These are phyloP conservation scores for Gossypium herbaceum DNA, from an alignment of 345 rosid genomes.

Conservation along the genomic window DNA sequence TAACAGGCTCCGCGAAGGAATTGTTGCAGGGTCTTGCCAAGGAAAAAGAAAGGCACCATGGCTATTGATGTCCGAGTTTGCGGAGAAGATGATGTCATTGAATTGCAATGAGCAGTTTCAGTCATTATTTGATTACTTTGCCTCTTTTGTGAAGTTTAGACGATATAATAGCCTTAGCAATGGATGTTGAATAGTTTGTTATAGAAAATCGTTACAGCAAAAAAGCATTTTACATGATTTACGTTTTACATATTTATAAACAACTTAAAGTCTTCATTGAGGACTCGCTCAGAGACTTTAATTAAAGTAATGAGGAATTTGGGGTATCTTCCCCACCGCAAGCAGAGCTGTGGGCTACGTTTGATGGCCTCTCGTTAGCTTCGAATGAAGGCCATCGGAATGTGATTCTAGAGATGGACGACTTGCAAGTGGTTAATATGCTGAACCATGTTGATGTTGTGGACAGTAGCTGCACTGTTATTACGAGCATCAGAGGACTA, in stretches of 20 bases:
- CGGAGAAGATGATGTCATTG: constrained; percentile 40
- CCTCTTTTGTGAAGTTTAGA: background rate
- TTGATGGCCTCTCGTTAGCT: no score
- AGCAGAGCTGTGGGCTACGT: no score
- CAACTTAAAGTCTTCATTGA: background rate
- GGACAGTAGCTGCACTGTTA: no score
- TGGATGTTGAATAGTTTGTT: background rate
- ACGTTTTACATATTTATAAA: background rate
- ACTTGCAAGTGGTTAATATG: no score
- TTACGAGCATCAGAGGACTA: no score
- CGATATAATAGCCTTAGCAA: background rate
- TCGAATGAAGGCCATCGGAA: no score
- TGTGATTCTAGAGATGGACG: no score
- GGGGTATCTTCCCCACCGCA: no score
- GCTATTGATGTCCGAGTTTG: constrained; percentile 45
- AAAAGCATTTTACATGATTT: background rate
- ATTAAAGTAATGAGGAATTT: no score
- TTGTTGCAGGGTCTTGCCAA: constrained; percentile 43
- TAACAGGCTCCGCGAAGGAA: constrained; percentile 57
- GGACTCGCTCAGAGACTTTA: no score
- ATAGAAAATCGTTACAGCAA: background rate
- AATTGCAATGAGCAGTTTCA: constrained; percentile 17
- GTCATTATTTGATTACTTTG: no score
- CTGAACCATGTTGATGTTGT: no score
- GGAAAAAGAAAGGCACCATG: constrained; percentile 31